Evolutionary conservation across 306 rosid species (phyloP).

Genomic region (Phaseolus lunatus): DNA sequence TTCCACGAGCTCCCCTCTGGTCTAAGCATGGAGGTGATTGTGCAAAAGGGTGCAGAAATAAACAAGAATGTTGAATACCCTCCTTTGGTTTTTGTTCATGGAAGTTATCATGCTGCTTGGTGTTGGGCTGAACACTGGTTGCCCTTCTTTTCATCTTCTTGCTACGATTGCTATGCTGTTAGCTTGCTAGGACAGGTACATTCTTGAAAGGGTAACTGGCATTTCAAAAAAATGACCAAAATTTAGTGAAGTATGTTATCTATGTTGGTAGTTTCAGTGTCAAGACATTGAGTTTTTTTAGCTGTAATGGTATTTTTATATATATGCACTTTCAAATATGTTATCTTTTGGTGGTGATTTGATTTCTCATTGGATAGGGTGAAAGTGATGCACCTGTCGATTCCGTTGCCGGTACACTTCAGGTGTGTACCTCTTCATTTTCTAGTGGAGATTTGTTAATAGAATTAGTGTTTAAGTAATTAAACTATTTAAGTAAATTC

Average conservation of each 20-base stretch:
- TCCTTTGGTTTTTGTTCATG: slow-evolving; percentile 86
- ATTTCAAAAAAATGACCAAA: neutral
- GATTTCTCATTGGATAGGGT: slow-evolving; percentile 59
- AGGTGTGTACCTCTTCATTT: slow-evolving; percentile 58
- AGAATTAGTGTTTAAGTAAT: neutral
- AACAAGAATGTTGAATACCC: slow-evolving; percentile 43
- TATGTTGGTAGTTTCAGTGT: too few relatives aligned
- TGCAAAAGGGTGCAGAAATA: slow-evolving; percentile 58
- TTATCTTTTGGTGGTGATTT: neutral
- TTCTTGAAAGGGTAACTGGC: neutral
- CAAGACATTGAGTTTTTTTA: neutral
- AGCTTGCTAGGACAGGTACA: slow-evolving; percentile 85
- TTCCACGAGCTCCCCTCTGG: slow-evolving; percentile 85
- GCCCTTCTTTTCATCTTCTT: slow-evolving; percentile 81
- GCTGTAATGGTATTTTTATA: neutral
- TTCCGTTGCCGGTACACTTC: slow-evolving; percentile 83
- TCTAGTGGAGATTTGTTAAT: slow-evolving; percentile 5
- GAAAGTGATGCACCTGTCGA: slow-evolving; percentile 84
- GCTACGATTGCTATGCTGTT: slow-evolving; percentile 78
- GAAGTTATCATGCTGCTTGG: slow-evolving; percentile 99
- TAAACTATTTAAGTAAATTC: neutral
- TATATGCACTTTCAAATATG: slow-evolving; percentile 4
- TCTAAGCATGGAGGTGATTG: slow-evolving; percentile 76
- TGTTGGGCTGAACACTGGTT: slow-evolving; percentile 93
- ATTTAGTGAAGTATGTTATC: neutral